Percentiles rank a stretch among this genome's conserved stretches.
These are phyloP conservation scores for Coemansia sp. DNA, from an alignment of 192 early-diverging fungal species.

Conservation along the genomic window DNA sequence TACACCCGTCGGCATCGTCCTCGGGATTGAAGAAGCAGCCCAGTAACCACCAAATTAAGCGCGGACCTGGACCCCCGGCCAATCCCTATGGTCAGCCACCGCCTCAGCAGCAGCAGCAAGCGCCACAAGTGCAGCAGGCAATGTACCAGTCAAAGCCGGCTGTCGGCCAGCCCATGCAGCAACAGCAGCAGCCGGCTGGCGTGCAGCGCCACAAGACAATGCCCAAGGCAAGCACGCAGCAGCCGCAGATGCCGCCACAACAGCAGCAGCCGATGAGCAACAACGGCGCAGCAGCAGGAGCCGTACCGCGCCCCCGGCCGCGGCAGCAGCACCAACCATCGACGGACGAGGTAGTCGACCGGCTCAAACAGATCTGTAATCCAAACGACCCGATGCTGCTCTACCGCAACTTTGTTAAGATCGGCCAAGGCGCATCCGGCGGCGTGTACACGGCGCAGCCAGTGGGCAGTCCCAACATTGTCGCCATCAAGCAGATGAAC, in stretches of 20 bases:
- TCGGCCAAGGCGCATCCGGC: conserved; percentile 97
- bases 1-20: neutral
- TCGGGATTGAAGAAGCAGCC: conserved; percentile 37
- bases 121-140: conserved; percentile 23
- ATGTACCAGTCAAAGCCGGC: conserved; percentile 14
- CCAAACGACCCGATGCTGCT: conserved; percentile 83
- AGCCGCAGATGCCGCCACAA: conserved; percentile 15
- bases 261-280: neutral
- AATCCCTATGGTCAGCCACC: conserved; percentile 42
- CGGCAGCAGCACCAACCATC: conserved; percentile 62
- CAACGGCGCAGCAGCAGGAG: conserved; percentile 15
- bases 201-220: conserved; percentile 48
- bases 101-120: conserved; percentile 18
- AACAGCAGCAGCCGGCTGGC: conserved; percentile 21
- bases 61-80: conserved; percentile 18
- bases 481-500: conserved; percentile 96
- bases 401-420: conserved; percentile 87
- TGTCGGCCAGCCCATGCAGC: conserved; percentile 17
- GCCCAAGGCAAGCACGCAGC: conserved; percentile 26
- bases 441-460: conserved; percentile 92
- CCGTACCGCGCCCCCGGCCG: conserved; percentile 53
- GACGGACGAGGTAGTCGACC: conserved; percentile 81
- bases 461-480: conserved; percentile 70
- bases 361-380: conserved; percentile 81
- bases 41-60: conserved; percentile 52